These are phyloP conservation scores for Penicillium atrosanguineum DNA, from an alignment of 495 filamentous ascomycete genomes.

Conservation along the genomic window DNA sequence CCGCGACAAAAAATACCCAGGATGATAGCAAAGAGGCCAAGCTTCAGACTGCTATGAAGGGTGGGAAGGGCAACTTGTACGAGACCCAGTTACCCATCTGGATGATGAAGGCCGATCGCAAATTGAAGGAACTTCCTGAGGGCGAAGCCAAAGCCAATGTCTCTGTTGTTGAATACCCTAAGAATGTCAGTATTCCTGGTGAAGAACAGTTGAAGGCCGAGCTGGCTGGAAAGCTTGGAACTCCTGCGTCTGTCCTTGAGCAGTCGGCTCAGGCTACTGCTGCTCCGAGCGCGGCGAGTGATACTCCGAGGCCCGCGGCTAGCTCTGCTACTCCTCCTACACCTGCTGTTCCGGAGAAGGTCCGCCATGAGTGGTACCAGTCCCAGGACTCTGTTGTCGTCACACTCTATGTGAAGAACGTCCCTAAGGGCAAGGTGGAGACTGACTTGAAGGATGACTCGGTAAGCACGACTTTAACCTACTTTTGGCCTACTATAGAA, in stretches of 20 bases:
- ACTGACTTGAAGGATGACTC: constrained; percentile 57
- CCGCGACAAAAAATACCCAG: constrained; percentile 50
- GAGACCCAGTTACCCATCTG: constrained; percentile 54
- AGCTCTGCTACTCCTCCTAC: neutral
- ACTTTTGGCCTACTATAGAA: neutral
- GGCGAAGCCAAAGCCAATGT: constrained; percentile 58
- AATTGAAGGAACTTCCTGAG: constrained; percentile 52
- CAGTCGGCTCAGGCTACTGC: constrained; percentile 10
- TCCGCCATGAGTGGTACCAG: constrained; percentile 82
- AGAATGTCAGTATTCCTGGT: constrained; percentile 47
- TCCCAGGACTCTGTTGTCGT: constrained; percentile 62
- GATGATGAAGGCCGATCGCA: constrained; percentile 53
- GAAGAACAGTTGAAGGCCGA: constrained; percentile 35
- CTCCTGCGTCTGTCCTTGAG: constrained; percentile 14
- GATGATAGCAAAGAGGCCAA: constrained; percentile 32
- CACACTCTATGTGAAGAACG: constrained; percentile 69
- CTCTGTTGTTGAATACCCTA: constrained; percentile 62
- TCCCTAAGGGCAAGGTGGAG: constrained; percentile 59
- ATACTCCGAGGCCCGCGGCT: neutral
- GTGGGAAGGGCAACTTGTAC: neutral
- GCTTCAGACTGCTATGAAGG: constrained; percentile 34
- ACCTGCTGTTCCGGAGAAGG: constrained; percentile 40
- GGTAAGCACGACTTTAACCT: constrained; percentile 27
- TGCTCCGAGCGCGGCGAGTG: neutral
- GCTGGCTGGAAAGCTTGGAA: constrained; percentile 29